phyloP scores from a whole-genome alignment of 495 filamentous ascomycete genomes.

The Podospora tetraspora region DNA sequence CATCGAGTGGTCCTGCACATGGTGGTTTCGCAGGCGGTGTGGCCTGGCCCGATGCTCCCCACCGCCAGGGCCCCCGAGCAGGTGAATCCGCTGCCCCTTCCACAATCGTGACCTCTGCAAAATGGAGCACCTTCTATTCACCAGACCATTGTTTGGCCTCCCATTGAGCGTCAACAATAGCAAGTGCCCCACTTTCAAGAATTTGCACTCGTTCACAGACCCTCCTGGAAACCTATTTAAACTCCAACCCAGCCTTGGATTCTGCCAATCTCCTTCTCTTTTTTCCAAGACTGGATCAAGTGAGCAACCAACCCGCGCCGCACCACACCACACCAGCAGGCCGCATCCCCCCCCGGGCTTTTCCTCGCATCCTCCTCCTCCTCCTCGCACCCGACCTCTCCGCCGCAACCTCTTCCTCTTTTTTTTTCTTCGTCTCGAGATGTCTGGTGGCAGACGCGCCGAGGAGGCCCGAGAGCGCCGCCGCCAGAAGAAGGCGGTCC shows the following conservation, averaged over 20 bases:
- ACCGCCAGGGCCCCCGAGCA: not conserved
- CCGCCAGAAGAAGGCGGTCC: not conserved
- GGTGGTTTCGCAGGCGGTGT: not conserved
- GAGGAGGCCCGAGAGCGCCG: not conserved
- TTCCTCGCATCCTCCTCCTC: not conserved
- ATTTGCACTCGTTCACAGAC: not conserved
- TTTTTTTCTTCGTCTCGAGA: not conserved
- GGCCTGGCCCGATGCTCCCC: no score
- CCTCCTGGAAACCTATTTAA: not conserved
- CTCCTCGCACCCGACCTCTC: not conserved
- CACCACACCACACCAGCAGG: not conserved
- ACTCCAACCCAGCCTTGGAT: not conserved
- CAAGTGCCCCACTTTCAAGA: not conserved
- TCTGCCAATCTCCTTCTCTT: no score
- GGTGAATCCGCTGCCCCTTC: not conserved
- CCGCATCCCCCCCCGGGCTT: not conserved
- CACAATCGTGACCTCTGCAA: not conserved
- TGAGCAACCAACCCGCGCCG: not conserved
- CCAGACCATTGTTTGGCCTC: not conserved
- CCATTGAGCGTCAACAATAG: not conserved
- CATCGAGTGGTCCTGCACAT: not conserved
- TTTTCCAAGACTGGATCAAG: not conserved
- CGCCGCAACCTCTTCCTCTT: not conserved
- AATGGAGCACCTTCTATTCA: not conserved
- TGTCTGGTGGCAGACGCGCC: no score